A percentile compares a stretch with the other conserved stretches of the same genome.
These are phyloP conservation scores for Rhodocollybia butyracea DNA, from an alignment of 768 basidiomycete genomes.

Conservation along the genomic window DNA sequence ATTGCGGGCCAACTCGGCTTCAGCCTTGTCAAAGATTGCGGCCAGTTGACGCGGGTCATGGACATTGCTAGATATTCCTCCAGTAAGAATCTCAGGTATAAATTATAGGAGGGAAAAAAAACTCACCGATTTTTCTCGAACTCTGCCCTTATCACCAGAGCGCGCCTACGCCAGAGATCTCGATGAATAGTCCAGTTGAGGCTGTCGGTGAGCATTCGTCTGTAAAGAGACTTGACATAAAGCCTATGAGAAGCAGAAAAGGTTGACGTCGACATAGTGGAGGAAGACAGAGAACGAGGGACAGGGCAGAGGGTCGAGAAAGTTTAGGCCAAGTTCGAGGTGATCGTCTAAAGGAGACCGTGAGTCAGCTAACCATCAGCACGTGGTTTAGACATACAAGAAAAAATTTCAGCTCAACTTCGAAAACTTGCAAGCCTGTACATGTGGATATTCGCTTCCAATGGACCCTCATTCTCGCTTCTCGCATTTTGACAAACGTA, in stretches of 20 bases:
- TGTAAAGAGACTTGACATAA: slow-evolving; percentile 92
- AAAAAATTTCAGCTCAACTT: too few species aligned
- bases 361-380: not conserved
- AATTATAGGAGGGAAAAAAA: slow-evolving; percentile 3
- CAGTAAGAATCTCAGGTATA: not conserved
- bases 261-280: slow-evolving; percentile 51
- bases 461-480: slow-evolving; percentile 81
- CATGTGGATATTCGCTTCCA: not conserved
- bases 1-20: slow-evolving; percentile 61
- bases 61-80: slow-evolving; percentile 55
- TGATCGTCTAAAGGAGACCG: not conserved
- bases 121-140: slow-evolving; percentile 90
- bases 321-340: not conserved
- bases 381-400: too few species aligned
- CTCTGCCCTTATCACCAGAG: slow-evolving; percentile 83
- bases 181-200: slow-evolving; percentile 88
- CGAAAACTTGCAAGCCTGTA: too few species aligned
- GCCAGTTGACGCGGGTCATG: slow-evolving; percentile 82
- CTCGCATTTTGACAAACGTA: slow-evolving; percentile 63
- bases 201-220: slow-evolving; percentile 79
- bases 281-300: slow-evolving; percentile 6
- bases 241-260: slow-evolving; percentile 75
- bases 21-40: slow-evolving; percentile 73
- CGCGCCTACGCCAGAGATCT: slow-evolving; percentile 82
- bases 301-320: not conserved